Base-by-base conservation (phyloP, 805 yeast genomes). In the Lipomyces kockii region DNA sequence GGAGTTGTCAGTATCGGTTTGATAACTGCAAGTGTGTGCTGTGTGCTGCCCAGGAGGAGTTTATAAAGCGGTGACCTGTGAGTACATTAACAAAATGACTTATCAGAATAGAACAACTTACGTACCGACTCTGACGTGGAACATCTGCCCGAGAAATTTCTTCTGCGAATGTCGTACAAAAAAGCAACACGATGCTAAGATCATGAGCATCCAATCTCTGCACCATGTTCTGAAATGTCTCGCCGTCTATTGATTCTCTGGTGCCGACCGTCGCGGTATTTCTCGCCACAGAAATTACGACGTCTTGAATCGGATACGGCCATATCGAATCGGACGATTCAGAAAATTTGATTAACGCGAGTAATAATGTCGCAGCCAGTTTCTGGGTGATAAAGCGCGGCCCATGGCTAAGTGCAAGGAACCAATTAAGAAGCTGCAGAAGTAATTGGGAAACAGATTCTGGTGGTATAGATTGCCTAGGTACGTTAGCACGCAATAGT, bases 311-410 rank as follows among this genome's bases (percentile, higher is more conserved):
- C 3, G 72, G 72, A 32, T 61, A 53, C 32, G 62, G 63, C 70
- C 70, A 66, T 20, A 52, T 22, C 12, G 55, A 9, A 7, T n/a
- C 17, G 6, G 60, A 64, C 9, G 29, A 43, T 14, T 61, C 53
- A 2, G 68, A 66, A 46, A 63, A 66, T 51, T 56, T 63, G 27
- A 65, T 20, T 17, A 67, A 27, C 1, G 57, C 68, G 7, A 69
- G 68, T 2, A 55, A 49, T 2, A 65, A 51, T 6, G 71, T 59
- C n/a, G 62, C 27, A 3, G 65, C 67, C 3, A 69, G 63, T 51
- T 69, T 69, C 39, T 63, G 68, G 2, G 65, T 37, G 35, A 68
- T 62, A 52, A 68, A 68, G 17, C 61, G 59, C 3, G 71, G 72
- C 3, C 72, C 70, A 17, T 25, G 12, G 25, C 67, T 61, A 55